Evolutionary conservation across 352 stramenopile genomes (phyloP).

Genomic region (Aphanomyces cochlioides): DNA sequence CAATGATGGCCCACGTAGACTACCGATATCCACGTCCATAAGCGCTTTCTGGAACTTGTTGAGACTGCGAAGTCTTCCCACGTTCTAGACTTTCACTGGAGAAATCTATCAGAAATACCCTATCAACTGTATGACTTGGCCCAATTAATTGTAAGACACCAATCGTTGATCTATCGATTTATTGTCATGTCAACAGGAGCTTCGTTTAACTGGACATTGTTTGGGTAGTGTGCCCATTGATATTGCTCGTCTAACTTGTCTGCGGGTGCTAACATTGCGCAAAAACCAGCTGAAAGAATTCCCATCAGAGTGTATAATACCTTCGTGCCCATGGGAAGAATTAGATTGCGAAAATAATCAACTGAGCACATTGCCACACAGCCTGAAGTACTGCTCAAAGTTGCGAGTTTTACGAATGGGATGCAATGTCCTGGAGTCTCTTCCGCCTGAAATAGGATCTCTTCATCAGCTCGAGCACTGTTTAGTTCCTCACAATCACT

Average conservation of each 20-base stretch:
- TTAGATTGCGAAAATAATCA: constrained; percentile 71
- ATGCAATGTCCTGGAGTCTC: constrained; percentile 45
- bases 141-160: constrained; percentile 8
- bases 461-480: constrained; percentile 43
- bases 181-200: constrained; percentile 38
- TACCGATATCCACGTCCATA: constrained; percentile 64
- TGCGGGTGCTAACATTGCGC: constrained; percentile 58
- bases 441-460: constrained; percentile 42
- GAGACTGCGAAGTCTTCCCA: constrained; percentile 37
- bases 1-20: constrained; percentile 39
- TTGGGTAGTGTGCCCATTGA: constrained; percentile 41
- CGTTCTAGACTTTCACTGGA: constrained; percentile 66
- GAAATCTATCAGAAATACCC: constrained; percentile 39
- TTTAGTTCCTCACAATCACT: constrained; percentile 53
- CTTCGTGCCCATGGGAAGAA: constrained; percentile 38
- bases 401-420: constrained; percentile 43
- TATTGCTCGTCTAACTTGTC: constrained; percentile 40
- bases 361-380: constrained; percentile 41
- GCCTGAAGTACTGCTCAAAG: constrained; percentile 41
- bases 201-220: constrained; percentile 58
- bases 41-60: constrained; percentile 47
- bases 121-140: constrained; percentile 17
- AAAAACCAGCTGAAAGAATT: constrained; percentile 56
- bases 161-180: neutral
- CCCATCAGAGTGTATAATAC: constrained; percentile 42